Base-by-base conservation (phyloP, 257 asterid genomes). In the Nicotiana knightiana region DNA sequence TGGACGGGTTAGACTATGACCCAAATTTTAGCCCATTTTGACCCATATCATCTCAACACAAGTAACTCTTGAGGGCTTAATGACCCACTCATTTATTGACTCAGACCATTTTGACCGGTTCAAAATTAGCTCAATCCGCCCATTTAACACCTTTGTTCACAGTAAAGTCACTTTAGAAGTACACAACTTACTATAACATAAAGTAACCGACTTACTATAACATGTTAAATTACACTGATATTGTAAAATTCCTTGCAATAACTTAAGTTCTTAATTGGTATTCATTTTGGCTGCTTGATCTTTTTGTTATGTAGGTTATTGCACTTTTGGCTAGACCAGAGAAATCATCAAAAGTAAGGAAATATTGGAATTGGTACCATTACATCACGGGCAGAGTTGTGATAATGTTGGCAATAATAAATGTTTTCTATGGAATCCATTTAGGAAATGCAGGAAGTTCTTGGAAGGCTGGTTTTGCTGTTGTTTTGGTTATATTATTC, bases 351-450 rank as follows among this genome's bases (percentile, higher is more conserved):
- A 92, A 96, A 79, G 83, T 83, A 7, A 84, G 99, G 54, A 91
- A 89, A 39, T 94, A 93, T 26, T 96, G 99, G 99, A 96, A 93
- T 83, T 94, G 97, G 98, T 96, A 94, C 33, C 99, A 96, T 87
- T 82, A 62, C 8, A 84, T 81, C 0, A 86, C 90, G 26, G 99
- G 99, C 35, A 87, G 98, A 80, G 16, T 67, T 16, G 66, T 96
- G 62, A 86, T 96, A 79, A 8, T 96, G 11, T 81, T 93, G 81
- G 98, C 97, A 0, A 90, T 85, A 1, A 71, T 86, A 5, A 96
- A 96, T 81, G 92, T 96, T 79, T 96, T 93, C 81, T 93, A 93
- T 12, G 99, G 99, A 24, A 91, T 96, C 75, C 93, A 86, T 81
- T 85, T 96, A 37, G 92, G 87, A 0, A 48, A 83, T 4, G 96